These are phyloP conservation scores for Xanthoparmelia taractica DNA, from an alignment of 495 filamentous ascomycete genomes.

Conservation along the genomic window DNA sequence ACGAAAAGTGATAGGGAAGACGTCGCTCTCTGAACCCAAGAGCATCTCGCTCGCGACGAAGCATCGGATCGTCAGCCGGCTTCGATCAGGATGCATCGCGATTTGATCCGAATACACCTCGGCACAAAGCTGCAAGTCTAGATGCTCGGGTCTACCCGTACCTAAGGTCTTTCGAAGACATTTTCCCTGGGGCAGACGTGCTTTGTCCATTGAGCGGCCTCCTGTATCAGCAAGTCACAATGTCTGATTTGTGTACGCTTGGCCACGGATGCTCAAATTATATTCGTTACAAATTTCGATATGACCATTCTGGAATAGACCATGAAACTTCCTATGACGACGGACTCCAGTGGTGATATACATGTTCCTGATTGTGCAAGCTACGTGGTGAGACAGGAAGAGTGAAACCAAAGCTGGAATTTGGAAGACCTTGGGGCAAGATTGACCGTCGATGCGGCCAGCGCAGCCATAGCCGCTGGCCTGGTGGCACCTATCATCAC, in stretches of 20 bases:
- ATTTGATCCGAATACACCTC: too few relatives aligned
- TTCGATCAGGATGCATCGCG: too few relatives aligned
- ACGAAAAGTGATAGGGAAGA: neutral
- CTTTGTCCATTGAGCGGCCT: neutral
- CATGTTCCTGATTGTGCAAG: neutral
- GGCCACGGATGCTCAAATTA: neutral
- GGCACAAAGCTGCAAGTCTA: too few relatives aligned
- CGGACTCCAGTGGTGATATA: neutral
- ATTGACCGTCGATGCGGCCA: constrained; percentile 63
- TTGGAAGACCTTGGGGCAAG: constrained; percentile 54
- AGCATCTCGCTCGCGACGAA: neutral
- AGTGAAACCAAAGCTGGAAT: neutral
- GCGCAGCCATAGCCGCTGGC: constrained; percentile 36
- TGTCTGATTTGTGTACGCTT: neutral
- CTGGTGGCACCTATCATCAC: constrained; percentile 31
- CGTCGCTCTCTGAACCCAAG: too few relatives aligned
- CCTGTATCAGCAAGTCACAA: neutral
- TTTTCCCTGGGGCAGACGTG: too few relatives aligned
- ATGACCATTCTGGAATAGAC: neutral
- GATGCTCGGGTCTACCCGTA: too few relatives aligned
- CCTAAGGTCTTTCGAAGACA: too few relatives aligned
- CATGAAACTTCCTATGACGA: neutral
- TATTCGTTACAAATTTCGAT: neutral
- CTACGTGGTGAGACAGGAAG: neutral
- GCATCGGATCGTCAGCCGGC: neutral